Evolutionary conservation across 1,284 basidiomycete genomes (phyloP), one percentile per base, ranked within the genome.

Genomic region (Puccinia polysora): DNA sequence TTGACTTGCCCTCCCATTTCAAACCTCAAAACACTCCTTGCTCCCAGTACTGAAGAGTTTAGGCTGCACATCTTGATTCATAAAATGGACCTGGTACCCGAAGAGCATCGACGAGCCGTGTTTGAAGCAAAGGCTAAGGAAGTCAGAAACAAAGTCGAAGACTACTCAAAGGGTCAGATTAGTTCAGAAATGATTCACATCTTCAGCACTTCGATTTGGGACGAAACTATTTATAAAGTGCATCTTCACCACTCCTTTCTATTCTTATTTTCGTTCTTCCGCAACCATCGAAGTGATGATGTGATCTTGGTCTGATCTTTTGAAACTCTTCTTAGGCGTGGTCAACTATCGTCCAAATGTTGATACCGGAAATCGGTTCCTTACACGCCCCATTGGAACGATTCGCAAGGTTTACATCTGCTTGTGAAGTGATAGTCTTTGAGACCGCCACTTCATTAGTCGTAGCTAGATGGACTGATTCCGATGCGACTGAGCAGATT

Each of bases 391-490:
- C 97, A 77, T 84, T 99, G 6, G 85, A 87, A 10, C 89, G 87
- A 59, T 88, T 98, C 73, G 89, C 92, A 12, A 84, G 87, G 56
- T 87, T 90, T 0, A 92, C 90, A 78, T 88, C 86, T 73, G 93
- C 94, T 1, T 88, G 88, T 1, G 96, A 99, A 80, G 91, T 94
- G 63, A 88, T 98, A 74, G 85, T 97, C 28, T 98, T 99, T 77
- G 96, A 99, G 80, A 87, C 89, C 64, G 94, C 92, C 2, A 98
- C 96, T 18, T 98, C 98, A 82, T 87, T 99, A 60, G 92, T 97
- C 75, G 93, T 98, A 75, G 91, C 91, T 3, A 77, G 77, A 36
- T 75, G 74, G 50, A 75, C 74, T 2, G 65, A 68, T 20, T 14
- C 28, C 32, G 10, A 52, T 36, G 53, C 40, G 40, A 55, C 65